A percentile compares a stretch with the other conserved stretches of the same genome.
phyloP scores from a whole-genome alignment of 495 filamentous ascomycete genomes.

The Aspergillus carlsbadensis region DNA sequence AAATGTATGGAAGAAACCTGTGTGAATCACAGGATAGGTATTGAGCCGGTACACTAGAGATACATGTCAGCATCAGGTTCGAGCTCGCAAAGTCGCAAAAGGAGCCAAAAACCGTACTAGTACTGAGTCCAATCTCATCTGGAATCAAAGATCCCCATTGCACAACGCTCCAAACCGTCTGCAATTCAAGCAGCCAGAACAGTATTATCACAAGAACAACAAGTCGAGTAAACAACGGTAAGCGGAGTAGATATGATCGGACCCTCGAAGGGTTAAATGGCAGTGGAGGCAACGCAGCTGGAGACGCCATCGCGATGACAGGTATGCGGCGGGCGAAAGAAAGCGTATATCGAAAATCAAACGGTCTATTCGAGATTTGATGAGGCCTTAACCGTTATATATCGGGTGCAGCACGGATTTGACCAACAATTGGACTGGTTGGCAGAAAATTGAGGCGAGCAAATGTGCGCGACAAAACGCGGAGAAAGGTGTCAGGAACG shows the following conservation, averaged over 20 bases:
- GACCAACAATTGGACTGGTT: neutral
- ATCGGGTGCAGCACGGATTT: neutral
- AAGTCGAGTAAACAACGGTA: conserved; percentile 86
- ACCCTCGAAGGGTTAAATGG: conserved; percentile 51
- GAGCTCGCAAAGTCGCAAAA: neutral
- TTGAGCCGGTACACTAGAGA: conserved; percentile 84
- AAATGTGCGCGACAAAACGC: conserved; percentile 27
- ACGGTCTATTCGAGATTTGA: no score
- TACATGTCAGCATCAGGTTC: conserved; percentile 20
- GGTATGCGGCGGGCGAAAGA: neutral
- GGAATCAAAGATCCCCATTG: conserved; percentile 80
- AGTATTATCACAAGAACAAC: conserved; percentile 64
- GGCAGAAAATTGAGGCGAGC: neutral
- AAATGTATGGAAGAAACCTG: conserved; percentile 72
- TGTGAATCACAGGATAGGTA: conserved; percentile 87
- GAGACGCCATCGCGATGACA: conserved; percentile 35
- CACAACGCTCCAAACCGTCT: conserved; percentile 64
- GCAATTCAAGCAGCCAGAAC: conserved; percentile 66
- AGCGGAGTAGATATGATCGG: conserved; percentile 72
- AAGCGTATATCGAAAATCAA: neutral
- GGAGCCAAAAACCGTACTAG: conserved; percentile 59
- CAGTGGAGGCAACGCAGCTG: conserved; percentile 40
- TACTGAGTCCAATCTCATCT: conserved; percentile 64
- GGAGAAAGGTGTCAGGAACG: conserved; percentile 5
- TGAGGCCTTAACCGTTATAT: no score